phyloP scores from a whole-genome alignment of 1,284 basidiomycete species.

The Sporisorium sorghi region DNA sequence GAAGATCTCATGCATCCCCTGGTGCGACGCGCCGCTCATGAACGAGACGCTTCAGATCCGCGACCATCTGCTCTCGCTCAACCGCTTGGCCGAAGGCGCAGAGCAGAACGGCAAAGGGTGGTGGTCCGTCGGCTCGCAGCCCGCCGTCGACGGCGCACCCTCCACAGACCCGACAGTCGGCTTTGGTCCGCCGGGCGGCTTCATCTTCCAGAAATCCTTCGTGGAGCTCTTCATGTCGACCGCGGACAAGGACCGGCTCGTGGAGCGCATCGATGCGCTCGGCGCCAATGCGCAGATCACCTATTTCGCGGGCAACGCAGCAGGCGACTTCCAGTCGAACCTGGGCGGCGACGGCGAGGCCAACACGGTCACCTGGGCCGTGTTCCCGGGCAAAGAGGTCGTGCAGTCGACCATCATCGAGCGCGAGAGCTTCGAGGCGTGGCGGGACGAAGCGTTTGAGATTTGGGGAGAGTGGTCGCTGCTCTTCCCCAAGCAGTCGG shows the following conservation, averaged over 20 bases:
- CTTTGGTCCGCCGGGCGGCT: conserved; percentile 91
- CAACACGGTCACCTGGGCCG: conserved; percentile 72
- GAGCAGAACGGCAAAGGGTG: conserved; percentile 70
- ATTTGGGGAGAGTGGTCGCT: conserved; percentile 96
- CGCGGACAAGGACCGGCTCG: conserved; percentile 77
- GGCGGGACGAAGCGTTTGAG: conserved; percentile 90
- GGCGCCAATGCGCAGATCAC: conserved; percentile 78
- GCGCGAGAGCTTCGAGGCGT: conserved; percentile 71
- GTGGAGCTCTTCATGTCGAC: conserved; percentile 90
- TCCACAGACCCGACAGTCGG: conserved; percentile 76
- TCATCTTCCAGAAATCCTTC: conserved; percentile 97
- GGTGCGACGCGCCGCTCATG: conserved; percentile 86
- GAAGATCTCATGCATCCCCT: conserved; percentile 81
- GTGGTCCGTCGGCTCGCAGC: conserved; percentile 98
- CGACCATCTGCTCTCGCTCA: conserved; percentile 81
- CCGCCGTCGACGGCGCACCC: conserved; percentile 70
- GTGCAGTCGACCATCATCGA: conserved; percentile 72
- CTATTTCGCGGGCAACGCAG: conserved; percentile 84
- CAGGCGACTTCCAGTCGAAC: conserved; percentile 68
- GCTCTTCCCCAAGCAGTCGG: conserved; percentile 82
- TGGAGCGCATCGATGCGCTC: conserved; percentile 74
- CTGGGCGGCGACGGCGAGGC: conserved; percentile 67
- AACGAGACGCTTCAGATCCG: conserved; percentile 87
- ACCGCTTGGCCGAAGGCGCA: conserved; percentile 24
- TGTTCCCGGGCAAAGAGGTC: conserved; percentile 71